These are phyloP conservation scores for Cryphonectria naterciae DNA, from an alignment of 2,329 filamentous ascomycete genomes.

Conservation along the genomic window DNA sequence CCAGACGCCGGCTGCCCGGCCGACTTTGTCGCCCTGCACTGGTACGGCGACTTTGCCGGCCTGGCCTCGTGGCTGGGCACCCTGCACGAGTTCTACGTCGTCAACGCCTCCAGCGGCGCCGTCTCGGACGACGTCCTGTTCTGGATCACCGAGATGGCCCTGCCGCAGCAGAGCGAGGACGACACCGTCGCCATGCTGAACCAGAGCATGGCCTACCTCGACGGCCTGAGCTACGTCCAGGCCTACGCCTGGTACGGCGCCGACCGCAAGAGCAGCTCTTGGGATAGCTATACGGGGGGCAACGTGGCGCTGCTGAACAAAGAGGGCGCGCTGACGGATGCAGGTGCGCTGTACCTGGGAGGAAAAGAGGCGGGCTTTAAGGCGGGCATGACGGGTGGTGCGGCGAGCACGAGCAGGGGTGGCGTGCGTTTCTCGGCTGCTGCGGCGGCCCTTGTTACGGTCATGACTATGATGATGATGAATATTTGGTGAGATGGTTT, in stretches of 20 bases:
- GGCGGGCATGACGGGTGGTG: constrained; percentile 36
- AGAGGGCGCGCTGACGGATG: constrained; percentile 43
- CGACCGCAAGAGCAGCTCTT: constrained; percentile 43
- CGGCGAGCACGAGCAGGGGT: constrained; percentile 14
- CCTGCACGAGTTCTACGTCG: constrained; percentile 41
- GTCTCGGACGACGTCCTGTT: constrained; percentile 32
- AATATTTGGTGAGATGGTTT: constrained; percentile 5
- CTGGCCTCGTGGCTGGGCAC: constrained; percentile 42
- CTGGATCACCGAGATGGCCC: constrained; percentile 48
- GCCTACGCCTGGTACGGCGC: constrained; percentile 49
- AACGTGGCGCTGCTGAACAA: constrained; percentile 43
- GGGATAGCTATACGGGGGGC: constrained; percentile 45
- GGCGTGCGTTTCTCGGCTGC: constrained; percentile 8
- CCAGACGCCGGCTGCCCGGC: constrained; percentile 42
- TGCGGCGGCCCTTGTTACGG: constrained; percentile 5
- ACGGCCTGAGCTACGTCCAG: constrained; percentile 39
- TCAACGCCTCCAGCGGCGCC: constrained; percentile 8
- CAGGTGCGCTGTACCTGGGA: constrained; percentile 45
- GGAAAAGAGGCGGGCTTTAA: constrained; percentile 44
- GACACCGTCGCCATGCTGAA: constrained; percentile 46
- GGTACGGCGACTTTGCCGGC: constrained; percentile 45
- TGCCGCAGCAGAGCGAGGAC: constrained; percentile 41
- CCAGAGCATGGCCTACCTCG: constrained; percentile 42
- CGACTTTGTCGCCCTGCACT: constrained; percentile 48
- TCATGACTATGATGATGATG: background rate